phyloP scores from a whole-genome alignment of 208 protist genomes.

The Acanthamoeba castellanii region DNA sequence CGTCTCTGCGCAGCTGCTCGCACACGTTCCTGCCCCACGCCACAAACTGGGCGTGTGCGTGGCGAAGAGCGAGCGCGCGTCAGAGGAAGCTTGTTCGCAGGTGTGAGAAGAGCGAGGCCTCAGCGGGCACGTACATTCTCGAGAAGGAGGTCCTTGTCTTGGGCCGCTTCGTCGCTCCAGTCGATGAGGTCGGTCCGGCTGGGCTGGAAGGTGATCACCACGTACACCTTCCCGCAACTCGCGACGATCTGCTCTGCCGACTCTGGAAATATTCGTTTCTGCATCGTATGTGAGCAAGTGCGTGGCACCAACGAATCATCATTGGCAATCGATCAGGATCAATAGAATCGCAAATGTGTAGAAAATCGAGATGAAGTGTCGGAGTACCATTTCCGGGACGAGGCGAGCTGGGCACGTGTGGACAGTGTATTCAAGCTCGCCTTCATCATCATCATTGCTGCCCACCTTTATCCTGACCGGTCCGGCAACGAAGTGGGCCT shows the following conservation, averaged over 20 bases:
- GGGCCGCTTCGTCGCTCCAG: slow-evolving; percentile 41
- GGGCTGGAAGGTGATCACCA: slow-evolving; percentile 74
- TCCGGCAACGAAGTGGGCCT: background rate
- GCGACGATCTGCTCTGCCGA: background rate
- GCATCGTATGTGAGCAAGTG: background rate
- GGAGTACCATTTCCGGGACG: slow-evolving; percentile 15
- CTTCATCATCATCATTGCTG: background rate
- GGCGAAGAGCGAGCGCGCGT: background rate
- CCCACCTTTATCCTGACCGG: background rate
- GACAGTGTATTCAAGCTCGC: slow-evolving; percentile 50
- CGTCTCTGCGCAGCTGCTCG: slow-evolving; percentile 23
- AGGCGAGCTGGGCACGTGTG: slow-evolving; percentile 47
- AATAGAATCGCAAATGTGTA: background rate
- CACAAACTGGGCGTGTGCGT: slow-evolving; percentile 76
- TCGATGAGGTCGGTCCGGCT: slow-evolving; percentile 46
- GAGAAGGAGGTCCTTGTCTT: slow-evolving; percentile 72
- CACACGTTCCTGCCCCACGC: slow-evolving; percentile 76
- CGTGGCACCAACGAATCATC: background rate
- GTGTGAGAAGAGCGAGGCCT: background rate
- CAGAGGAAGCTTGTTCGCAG: background rate
- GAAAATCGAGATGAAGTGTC: background rate
- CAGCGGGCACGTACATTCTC: background rate
- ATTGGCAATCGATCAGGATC: background rate
- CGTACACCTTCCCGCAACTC: background rate
- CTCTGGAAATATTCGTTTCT: slow-evolving; percentile 48